These are phyloP conservation scores for Brassica hybrid DNA, from an alignment of 441 rosid genomes.

Conservation along the genomic window DNA sequence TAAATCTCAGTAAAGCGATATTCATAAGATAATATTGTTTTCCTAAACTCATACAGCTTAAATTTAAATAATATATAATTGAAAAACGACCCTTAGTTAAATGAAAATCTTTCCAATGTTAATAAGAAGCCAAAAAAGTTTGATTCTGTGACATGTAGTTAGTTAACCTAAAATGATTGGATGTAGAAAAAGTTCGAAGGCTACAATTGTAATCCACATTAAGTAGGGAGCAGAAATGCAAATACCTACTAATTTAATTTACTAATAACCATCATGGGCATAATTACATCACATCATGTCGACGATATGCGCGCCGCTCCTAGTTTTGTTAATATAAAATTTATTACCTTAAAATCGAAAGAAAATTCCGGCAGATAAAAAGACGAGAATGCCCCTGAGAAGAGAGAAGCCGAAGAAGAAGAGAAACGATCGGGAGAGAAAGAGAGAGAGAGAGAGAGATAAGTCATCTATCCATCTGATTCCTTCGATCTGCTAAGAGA, in stretches of 20 bases:
- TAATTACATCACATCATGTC: conserved; percentile 29
- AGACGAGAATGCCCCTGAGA: conserved; percentile 20
- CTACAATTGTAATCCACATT: neutral
- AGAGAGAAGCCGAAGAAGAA: conserved; percentile 15
- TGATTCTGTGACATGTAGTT: neutral
- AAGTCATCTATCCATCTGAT: conserved; percentile 30
- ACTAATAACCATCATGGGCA: neutral
- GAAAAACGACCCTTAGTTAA: neutral
- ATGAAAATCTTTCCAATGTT: conserved; percentile 1
- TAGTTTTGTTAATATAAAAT: neutral
- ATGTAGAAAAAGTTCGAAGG: neutral
- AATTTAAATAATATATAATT: too few relatives aligned
- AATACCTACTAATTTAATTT: too few relatives aligned
- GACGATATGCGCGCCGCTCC: conserved; percentile 41
- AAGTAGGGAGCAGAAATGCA: neutral
- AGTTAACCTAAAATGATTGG: neutral
- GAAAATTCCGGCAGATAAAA: neutral
- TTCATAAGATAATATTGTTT: neutral
- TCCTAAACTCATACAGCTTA: neutral
- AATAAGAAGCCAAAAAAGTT: neutral
- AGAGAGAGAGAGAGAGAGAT: conserved; percentile 15
- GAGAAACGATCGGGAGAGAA: conserved; percentile 22
- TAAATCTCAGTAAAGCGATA: neutral
- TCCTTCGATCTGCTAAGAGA: conserved; percentile 30
- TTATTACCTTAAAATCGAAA: conserved; percentile 13